These are phyloP conservation scores for Podospora conica DNA, from an alignment of 495 filamentous ascomycete species.

Conservation along the genomic window DNA sequence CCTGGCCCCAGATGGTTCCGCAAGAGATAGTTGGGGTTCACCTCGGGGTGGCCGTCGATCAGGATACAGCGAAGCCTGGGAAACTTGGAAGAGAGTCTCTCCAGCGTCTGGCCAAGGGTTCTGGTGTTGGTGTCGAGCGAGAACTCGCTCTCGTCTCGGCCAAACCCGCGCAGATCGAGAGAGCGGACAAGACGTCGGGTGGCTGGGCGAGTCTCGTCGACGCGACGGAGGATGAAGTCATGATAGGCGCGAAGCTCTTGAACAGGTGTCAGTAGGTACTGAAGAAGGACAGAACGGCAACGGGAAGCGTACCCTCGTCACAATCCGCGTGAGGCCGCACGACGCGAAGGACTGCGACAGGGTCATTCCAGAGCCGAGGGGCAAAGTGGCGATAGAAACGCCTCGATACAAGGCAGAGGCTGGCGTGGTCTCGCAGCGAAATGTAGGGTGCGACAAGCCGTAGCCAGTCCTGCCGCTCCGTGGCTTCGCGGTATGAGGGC, in stretches of 20 bases:
- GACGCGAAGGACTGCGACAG: slow-evolving; percentile 23
- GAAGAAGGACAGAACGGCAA: slow-evolving; percentile 31
- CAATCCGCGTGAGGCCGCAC: slow-evolving; percentile 27
- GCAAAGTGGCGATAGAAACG: slow-evolving; percentile 41
- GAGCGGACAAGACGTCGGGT: slow-evolving; percentile 30
- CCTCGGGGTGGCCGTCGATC: slow-evolving; percentile 32
- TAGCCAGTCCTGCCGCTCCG: slow-evolving; percentile 38
- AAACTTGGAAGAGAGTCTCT: slow-evolving; percentile 22
- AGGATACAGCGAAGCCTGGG: slow-evolving; percentile 35
- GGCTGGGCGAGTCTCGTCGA: slow-evolving; percentile 17
- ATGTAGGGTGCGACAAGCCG: slow-evolving; percentile 35
- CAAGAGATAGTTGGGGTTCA: slow-evolving; percentile 26
- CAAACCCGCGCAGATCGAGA: slow-evolving; percentile 35
- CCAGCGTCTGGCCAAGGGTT: slow-evolving; percentile 29
- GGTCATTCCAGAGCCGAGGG: slow-evolving; percentile 43
- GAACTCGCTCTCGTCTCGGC: slow-evolving; percentile 28
- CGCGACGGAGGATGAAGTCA: slow-evolving; percentile 30
- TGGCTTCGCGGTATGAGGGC: slow-evolving; percentile 41
- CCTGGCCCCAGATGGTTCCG: not conserved
- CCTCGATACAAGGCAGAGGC: slow-evolving; percentile 37
- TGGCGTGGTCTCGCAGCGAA: slow-evolving; percentile 26
- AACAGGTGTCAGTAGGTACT: not conserved
- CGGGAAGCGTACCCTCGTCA: slow-evolving; percentile 23
- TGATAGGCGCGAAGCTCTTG: slow-evolving; percentile 37
- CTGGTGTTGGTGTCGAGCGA: slow-evolving; percentile 23